phyloP scores from a whole-genome alignment of 495 filamentous ascomycete genomes.

The Xylaria scruposa region DNA sequence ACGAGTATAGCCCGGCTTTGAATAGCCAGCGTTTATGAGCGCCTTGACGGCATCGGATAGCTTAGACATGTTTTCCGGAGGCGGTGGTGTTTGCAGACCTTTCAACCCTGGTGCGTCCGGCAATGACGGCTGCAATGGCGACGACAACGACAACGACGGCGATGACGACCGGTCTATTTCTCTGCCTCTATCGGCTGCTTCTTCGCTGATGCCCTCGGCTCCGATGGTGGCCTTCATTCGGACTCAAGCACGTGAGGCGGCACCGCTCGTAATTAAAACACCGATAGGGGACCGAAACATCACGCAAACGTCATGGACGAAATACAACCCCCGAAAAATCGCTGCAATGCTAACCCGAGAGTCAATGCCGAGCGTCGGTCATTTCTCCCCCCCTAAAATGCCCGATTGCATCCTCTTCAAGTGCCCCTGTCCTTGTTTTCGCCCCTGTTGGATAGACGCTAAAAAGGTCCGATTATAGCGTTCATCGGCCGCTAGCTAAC shows the following conservation, averaged over 20 bases:
- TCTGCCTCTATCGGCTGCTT: not conserved
- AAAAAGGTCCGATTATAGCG: conserved; percentile 1
- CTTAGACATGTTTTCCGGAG: conserved; percentile 63
- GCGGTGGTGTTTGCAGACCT: not conserved
- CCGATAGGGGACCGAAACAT: not conserved
- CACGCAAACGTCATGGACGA: conserved; percentile 13
- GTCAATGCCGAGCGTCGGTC: conserved; percentile 15
- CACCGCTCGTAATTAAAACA: conserved; percentile 13
- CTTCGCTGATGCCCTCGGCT: not conserved
- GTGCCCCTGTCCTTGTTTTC: not conserved
- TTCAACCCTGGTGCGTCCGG: not conserved
- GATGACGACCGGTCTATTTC: not conserved
- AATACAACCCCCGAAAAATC: conserved; percentile 17
- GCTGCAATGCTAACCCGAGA: conserved; percentile 15
- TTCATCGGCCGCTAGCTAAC: not conserved
- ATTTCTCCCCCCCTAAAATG: not conserved
- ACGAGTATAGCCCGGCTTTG: conserved; percentile 69
- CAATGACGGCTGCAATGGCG: not conserved
- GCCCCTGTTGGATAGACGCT: not conserved
- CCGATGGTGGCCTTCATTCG: not conserved
- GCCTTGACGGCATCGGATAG: conserved; percentile 71
- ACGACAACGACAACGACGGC: not conserved
- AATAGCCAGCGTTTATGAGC: conserved; percentile 71
- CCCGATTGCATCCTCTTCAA: not conserved
- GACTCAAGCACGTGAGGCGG: not conserved